These are phyloP conservation scores for Solanum sparsipilum DNA, from an alignment of 257 asterid genomes.

Conservation along the genomic window DNA sequence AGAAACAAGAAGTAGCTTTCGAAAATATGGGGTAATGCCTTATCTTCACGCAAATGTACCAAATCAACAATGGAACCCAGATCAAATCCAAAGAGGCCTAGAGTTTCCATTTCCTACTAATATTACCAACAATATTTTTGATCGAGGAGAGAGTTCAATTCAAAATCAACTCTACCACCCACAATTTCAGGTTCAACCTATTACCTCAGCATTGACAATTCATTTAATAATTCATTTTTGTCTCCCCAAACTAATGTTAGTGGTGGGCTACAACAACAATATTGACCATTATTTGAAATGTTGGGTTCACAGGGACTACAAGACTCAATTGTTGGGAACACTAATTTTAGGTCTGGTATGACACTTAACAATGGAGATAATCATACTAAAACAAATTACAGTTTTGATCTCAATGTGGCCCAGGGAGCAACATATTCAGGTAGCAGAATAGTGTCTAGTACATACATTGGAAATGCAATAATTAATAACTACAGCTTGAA, in stretches of 20 bases:
- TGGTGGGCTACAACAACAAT: not conserved
- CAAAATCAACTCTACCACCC: not conserved
- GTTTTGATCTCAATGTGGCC: not conserved
- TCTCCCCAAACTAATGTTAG: not conserved
- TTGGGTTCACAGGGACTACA: not conserved
- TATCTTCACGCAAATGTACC: not conserved
- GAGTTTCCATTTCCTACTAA: not conserved
- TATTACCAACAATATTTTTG: not conserved
- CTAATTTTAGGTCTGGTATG: not conserved
- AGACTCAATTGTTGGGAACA: not conserved
- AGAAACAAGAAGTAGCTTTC: not conserved
- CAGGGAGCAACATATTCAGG: not conserved
- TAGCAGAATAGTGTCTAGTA: not conserved
- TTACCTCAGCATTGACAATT: not conserved
- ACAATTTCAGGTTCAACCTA: not conserved
- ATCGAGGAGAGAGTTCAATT: not conserved
- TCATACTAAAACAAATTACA: not conserved
- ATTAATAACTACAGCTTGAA: not conserved
- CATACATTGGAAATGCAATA: not conserved
- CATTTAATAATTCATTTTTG: not conserved
- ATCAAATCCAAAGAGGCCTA: not conserved
- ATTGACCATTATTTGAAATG: not conserved
- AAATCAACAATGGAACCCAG: not conserved
- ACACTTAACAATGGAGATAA: not conserved
- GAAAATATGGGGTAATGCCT: slow-evolving; percentile 14